Conservation (phyloP, 2,329 filamentous ascomycete species). For the Colletotrichum sp. region DNA sequence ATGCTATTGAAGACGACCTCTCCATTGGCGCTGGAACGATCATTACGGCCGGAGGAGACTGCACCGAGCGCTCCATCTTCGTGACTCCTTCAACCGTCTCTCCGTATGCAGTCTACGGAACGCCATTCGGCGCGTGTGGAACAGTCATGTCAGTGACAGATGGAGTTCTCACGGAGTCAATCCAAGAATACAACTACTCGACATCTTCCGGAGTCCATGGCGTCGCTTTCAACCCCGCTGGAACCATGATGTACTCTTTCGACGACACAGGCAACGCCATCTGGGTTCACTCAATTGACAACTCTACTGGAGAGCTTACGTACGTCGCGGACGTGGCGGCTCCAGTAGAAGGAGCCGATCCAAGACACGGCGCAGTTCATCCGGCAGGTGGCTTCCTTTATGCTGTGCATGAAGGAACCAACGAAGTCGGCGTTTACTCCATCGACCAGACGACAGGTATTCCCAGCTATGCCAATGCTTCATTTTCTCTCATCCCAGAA, state of each 20-base stretch:
- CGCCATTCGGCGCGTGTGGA: not conserved
- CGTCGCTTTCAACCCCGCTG: not conserved
- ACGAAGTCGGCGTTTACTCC: not conserved
- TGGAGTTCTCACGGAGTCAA: not conserved
- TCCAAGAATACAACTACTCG: conserved; percentile 2
- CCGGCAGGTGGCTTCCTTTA: not conserved
- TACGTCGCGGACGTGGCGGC: not conserved
- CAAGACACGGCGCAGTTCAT: not conserved
- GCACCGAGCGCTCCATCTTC: not conserved
- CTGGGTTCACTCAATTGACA: not conserved
- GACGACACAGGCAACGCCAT: not conserved
- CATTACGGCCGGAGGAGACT: not conserved
- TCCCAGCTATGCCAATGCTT: not conserved
- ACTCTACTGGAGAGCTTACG: not conserved
- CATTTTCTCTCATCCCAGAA: not conserved
- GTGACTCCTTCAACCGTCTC: not conserved
- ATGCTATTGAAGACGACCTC: not conserved
- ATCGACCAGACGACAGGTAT: not conserved
- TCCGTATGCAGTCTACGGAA: not conserved
- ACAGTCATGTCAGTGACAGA: not conserved
- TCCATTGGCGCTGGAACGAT: not conserved
- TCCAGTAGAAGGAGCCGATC: not conserved
- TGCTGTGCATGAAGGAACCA: not conserved
- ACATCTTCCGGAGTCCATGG: not conserved
- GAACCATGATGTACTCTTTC: not conserved